Base-by-base conservation (phyloP, 129 eudicot species). In the Cynara cardunculus region DNA sequence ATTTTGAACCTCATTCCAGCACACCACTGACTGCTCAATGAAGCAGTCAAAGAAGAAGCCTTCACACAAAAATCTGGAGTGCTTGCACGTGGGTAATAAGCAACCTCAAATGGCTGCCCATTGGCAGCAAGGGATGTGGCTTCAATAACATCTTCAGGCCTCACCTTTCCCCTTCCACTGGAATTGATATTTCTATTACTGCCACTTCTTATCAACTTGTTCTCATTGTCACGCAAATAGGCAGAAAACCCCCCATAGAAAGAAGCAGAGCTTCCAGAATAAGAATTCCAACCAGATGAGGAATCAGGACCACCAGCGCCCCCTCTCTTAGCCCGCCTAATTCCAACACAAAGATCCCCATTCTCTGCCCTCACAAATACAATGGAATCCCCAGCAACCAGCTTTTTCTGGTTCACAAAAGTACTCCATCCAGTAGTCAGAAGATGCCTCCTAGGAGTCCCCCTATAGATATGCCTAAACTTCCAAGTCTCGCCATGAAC, bases 1-100 rank as follows among this genome's bases (percentile, higher is more conserved):
- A 94, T 94, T 81, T 94, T 94, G 85, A 94, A 94, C 83, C 97
- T 89, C 94, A 94, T 88, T 39, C 98, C 98, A 72, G 91, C 18
- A 69, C 87, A 89, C 98, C 97, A 94, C 73, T 91, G 94, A 25
- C 85, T 82, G 74, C 86, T 81, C 90, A 94, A 87, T 0, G 97
- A 89, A 61, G 95, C 85, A 76, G 74, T 88, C 71, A 94, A 86
- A 78, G 91, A 64, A 24, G 94, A 88, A 69, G 94, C 91, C 81
- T 85, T 91, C 66, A 94, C 94, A 76, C 88, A 91, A 37, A 94
- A 94, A 79, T 94, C 95, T 4, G 98, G 95, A 49, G 97, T 94
- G 78, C 89, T 87, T 19, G 93, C 90, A 69, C 97, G 90, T 5
- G 98, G 98, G 78, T 94, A 94, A 73, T 84, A 94, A 3, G 86